Evolutionary conservation across 2,329 filamentous ascomycete species (phyloP).

Genomic region (Fonsecaea monophora): DNA sequence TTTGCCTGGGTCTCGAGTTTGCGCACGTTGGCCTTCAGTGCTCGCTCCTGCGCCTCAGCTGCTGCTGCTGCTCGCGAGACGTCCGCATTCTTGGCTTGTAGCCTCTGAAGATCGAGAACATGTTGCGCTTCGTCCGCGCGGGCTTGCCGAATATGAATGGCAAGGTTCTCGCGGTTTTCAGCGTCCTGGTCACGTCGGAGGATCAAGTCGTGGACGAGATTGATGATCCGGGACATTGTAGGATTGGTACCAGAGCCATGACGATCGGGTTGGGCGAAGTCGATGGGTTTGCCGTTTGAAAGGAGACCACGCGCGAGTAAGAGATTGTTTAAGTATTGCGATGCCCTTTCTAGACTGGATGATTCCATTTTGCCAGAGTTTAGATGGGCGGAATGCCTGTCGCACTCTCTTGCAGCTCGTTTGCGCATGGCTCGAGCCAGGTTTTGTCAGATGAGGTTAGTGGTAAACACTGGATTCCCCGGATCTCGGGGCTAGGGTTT

Average conservation of each 20-base stretch:
- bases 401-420: not conserved
- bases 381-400: not conserved
- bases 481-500: not conserved
- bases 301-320: slow-evolving; percentile 68
- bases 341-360: slow-evolving; percentile 61
- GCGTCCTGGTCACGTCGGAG: slow-evolving; percentile 89
- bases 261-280: slow-evolving; percentile 77
- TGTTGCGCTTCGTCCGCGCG: slow-evolving; percentile 78
- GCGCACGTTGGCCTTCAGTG: slow-evolving; percentile 72
- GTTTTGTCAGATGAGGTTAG: slow-evolving; percentile 18
- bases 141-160: slow-evolving; percentile 75
- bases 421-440: not conserved
- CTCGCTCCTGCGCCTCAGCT: slow-evolving; percentile 73
- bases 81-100: slow-evolving; percentile 63
- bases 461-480: slow-evolving; percentile 17
- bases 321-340: slow-evolving; percentile 70
- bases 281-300: slow-evolving; percentile 66
- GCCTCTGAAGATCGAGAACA: slow-evolving; percentile 68
- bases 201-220: slow-evolving; percentile 91
- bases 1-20: slow-evolving; percentile 76
- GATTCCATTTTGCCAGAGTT: slow-evolving; percentile 30
- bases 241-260: slow-evolving; percentile 64
- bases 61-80: slow-evolving; percentile 63
- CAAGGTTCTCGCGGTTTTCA: slow-evolving; percentile 83
- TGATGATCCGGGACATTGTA: slow-evolving; percentile 86